phyloP scores from a whole-genome alignment of 2,329 filamentous ascomycete genomes.

The Colletotrichum agaves region DNA sequence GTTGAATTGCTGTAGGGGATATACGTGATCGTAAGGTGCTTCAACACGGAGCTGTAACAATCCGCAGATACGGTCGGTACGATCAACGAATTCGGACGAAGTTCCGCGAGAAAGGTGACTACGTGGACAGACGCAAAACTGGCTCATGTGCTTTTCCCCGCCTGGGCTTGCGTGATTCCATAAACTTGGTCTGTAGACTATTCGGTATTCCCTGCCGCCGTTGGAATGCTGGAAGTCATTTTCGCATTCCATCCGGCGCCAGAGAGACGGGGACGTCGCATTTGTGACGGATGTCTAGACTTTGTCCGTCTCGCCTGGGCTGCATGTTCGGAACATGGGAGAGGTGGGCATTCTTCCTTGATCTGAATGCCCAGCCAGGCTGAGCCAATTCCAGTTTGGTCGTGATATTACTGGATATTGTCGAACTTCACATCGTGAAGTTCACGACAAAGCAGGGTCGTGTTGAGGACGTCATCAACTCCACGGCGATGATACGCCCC shows the following conservation, averaged over 20 bases:
- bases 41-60: conserved; percentile 16
- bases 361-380: background rate
- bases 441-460: conserved; percentile 8
- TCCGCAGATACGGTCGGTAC: background rate
- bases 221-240: conserved; percentile 1
- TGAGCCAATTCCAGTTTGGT: conserved; percentile 16
- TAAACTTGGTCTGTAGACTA: conserved; percentile 16
- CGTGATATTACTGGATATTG: conserved; percentile 4
- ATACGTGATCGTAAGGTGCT: background rate
- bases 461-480: conserved; percentile 31
- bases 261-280: conserved; percentile 13
- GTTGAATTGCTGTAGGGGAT: background rate
- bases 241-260: conserved; percentile 12
- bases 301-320: background rate
- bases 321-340: conserved; percentile 7
- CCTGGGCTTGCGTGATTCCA: conserved; percentile 2
- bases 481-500: conserved; percentile 31
- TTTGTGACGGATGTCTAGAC: conserved; percentile 26
- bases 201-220: background rate
- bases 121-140: background rate
- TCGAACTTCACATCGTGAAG: background rate
- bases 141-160: background rate
- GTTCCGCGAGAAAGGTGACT: background rate
- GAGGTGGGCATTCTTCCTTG: conserved; percentile 3
- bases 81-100: conserved; percentile 14